Conservation (phyloP, 306 rosid species). For the Quercus parvula region DNA sequence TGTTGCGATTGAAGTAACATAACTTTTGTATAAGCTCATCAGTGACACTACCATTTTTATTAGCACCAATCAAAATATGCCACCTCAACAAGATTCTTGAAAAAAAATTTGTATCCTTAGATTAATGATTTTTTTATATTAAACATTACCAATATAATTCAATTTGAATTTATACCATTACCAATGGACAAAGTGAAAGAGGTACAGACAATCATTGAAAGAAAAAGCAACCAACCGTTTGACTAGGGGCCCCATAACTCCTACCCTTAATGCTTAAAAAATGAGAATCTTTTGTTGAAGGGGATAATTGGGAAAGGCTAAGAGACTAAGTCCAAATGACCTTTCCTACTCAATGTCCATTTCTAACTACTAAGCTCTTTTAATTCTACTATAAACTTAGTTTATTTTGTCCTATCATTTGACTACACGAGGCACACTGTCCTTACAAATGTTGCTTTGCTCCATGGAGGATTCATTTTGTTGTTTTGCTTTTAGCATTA, state of each 20-base stretch:
- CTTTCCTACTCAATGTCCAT: constrained; percentile 20
- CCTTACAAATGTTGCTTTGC: constrained; percentile 50
- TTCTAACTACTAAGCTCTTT: constrained; percentile 6
- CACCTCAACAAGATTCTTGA: too few relatives aligned
- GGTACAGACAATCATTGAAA: constrained; percentile 44
- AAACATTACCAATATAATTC: background rate
- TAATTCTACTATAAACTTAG: constrained; percentile 10
- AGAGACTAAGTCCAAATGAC: constrained; percentile 46
- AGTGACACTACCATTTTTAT: too few relatives aligned
- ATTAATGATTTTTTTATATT: too few relatives aligned
- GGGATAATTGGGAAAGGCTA: constrained; percentile 30
- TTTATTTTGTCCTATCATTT: background rate
- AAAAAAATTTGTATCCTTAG: too few relatives aligned
- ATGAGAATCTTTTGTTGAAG: constrained; percentile 39
- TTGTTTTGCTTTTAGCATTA: constrained; percentile 29
- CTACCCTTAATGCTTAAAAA: constrained; percentile 18
- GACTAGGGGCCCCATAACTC: constrained; percentile 41
- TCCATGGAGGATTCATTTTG: constrained; percentile 39
- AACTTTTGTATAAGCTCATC: too few relatives aligned
- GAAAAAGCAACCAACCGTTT: constrained; percentile 70
- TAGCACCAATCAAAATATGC: too few relatives aligned
- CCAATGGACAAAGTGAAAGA: constrained; percentile 2
- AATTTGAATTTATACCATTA: background rate
- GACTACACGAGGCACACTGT: constrained; percentile 34
- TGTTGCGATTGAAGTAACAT: too few relatives aligned